Conservation (phyloP, 2,329 filamentous ascomycete genomes). For the Cladorrhinum sp. region DNA sequence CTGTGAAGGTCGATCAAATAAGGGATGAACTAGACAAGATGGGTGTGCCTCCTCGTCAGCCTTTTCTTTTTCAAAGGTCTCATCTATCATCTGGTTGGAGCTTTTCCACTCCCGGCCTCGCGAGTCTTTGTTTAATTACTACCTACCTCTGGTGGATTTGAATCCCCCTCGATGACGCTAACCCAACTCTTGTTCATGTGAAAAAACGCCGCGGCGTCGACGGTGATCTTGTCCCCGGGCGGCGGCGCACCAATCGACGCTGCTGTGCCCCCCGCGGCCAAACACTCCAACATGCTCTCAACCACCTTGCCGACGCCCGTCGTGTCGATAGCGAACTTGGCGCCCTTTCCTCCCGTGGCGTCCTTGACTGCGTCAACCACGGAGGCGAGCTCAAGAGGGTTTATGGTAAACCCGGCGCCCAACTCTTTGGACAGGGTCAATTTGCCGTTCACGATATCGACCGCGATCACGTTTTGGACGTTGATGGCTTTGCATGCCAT, state of each 20-base stretch:
- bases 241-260: conserved; percentile 35
- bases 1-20: conserved; percentile 32
- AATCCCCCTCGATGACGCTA: conserved; percentile 34
- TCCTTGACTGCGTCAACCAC: conserved; percentile 8
- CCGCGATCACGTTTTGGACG: conserved; percentile 39
- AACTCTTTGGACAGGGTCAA: conserved; percentile 42
- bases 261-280: conserved; percentile 32
- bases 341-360: conserved; percentile 2
- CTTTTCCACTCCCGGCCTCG: too few species aligned
- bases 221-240: conserved; percentile 24
- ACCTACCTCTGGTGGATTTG: conserved; percentile 27
- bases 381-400: conserved; percentile 23
- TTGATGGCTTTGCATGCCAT: conserved; percentile 36
- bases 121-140: background rate
- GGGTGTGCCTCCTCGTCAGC: too few species aligned
- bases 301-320: conserved; percentile 30
- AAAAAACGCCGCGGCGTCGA: conserved; percentile 13
- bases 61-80: too few species aligned
- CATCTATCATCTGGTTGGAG: too few species aligned
- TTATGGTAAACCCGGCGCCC: conserved; percentile 43
- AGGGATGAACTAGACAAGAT: conserved; percentile 36
- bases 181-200: conserved; percentile 33
- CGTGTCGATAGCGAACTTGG: conserved; percentile 17
- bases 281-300: conserved; percentile 30
- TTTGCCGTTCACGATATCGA: conserved; percentile 42